Conservation (phyloP, 805 yeast species). For the Saccharomyces cerevisiae region DNA sequence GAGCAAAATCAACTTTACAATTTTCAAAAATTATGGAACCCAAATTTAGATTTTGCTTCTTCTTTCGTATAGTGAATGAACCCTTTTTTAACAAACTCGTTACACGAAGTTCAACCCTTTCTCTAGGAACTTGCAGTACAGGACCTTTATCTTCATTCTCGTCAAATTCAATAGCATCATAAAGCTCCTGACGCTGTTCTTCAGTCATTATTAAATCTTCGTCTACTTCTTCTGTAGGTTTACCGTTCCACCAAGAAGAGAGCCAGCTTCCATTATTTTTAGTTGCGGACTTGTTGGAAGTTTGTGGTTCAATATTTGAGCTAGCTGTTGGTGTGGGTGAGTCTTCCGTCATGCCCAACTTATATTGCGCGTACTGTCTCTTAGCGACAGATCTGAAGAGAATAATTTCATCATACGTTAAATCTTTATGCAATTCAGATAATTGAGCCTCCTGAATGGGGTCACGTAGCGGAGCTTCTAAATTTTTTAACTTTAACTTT, state of each 20-base stretch:
- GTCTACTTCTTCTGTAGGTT: conserved; percentile 20
- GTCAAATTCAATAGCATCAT: conserved; percentile 88
- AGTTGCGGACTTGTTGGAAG: conserved; percentile 1
- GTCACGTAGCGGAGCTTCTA: conserved; percentile 28
- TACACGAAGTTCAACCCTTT: conserved; percentile 58
- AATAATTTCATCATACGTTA: conserved; percentile 71
- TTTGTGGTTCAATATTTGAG: conserved; percentile 7
- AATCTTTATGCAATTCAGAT: conserved; percentile 45
- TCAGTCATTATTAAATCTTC: conserved; percentile 55
- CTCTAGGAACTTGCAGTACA: conserved; percentile 61
- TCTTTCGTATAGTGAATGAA: conserved; percentile 51
- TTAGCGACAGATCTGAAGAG: conserved; percentile 79
- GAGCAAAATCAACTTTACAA: conserved; percentile 61
- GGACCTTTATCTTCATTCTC: conserved; percentile 42
- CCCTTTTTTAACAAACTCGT: conserved; percentile 68
- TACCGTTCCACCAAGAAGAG: conserved; percentile 58
- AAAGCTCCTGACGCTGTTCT: conserved; percentile 81
- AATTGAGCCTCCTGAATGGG: conserved; percentile 35
- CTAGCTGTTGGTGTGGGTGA: conserved; percentile 4
- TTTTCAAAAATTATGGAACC: conserved; percentile 81
- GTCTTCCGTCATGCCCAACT: conserved; percentile 18
- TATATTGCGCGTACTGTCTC: conserved; percentile 53
- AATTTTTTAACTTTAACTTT: conserved; percentile 36
- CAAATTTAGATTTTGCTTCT: conserved; percentile 35
- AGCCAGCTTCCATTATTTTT: conserved; percentile 52